These are phyloP conservation scores for Ophiostoma sp. DNA, from an alignment of 2,329 filamentous ascomycete species.

Conservation along the genomic window DNA sequence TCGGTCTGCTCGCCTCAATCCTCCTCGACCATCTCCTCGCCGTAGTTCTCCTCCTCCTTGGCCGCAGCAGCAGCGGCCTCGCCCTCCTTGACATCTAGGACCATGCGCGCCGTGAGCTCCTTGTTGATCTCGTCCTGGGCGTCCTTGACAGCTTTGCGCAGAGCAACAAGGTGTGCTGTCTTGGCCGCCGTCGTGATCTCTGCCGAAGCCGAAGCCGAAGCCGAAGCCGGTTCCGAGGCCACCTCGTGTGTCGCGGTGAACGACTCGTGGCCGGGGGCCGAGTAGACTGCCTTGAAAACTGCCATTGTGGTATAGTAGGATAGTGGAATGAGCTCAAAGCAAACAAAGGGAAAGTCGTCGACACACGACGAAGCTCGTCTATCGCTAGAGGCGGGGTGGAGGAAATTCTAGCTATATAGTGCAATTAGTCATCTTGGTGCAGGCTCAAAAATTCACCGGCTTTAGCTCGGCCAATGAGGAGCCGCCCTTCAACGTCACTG, in stretches of 20 bases:
- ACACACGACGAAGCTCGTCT: neutral
- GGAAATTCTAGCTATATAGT: neutral
- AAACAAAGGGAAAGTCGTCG: neutral
- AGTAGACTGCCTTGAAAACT: conserved; percentile 20
- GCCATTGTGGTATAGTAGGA: conserved; percentile 12
- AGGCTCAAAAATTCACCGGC: neutral
- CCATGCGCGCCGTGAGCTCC: conserved; percentile 69
- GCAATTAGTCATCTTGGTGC: neutral
- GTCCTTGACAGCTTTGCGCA: conserved; percentile 51
- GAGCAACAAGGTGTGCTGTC: conserved; percentile 52
- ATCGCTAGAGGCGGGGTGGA: neutral
- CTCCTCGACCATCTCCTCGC: conserved; percentile 70
- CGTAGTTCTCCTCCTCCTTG: conserved; percentile 72
- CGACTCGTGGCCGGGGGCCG: conserved; percentile 20
- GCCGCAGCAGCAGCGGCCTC: conserved; percentile 43
- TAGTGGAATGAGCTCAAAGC: neutral
- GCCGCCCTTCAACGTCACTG: neutral
- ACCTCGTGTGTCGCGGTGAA: conserved; percentile 17
- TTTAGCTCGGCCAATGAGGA: neutral
- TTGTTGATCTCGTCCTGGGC: conserved; percentile 65
- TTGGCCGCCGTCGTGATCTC: conserved; percentile 40
- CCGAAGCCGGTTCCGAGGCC: conserved; percentile 23
- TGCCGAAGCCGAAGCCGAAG: neutral
- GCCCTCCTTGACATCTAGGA: conserved; percentile 54
- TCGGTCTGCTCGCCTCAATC: conserved; percentile 41